These are phyloP conservation scores for slime mould (Dictyostelium discoideum) DNA, from an alignment of 78 protist species.

Conservation along the genomic window DNA sequence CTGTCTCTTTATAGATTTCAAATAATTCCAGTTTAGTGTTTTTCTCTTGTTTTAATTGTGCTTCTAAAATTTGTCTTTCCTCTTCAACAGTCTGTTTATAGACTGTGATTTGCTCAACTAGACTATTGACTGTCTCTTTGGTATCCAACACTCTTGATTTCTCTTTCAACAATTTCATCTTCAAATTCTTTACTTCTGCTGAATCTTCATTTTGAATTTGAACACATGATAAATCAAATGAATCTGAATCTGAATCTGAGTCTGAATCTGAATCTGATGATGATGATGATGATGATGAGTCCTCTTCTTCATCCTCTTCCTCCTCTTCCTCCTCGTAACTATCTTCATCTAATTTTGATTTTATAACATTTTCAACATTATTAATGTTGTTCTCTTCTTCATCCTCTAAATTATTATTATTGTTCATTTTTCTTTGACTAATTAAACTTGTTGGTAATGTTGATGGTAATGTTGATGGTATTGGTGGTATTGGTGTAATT, in stretches of 20 bases:
- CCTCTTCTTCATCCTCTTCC: not conserved
- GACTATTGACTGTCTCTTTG: conserved; percentile 26
- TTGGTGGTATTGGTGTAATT: conserved; percentile 3
- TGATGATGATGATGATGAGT: not conserved
- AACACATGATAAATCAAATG: conserved; percentile 34
- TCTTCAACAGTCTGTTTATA: conserved; percentile 66
- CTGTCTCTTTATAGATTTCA: conserved; percentile 66
- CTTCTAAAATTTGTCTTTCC: conserved; percentile 23
- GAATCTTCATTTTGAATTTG: conserved; percentile 52
- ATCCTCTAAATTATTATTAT: not conserved
- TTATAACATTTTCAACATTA: not conserved
- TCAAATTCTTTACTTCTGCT: conserved; percentile 48
- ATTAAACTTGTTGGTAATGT: conserved; percentile 25
- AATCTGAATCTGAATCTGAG: conserved; percentile 16
- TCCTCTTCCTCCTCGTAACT: not conserved
- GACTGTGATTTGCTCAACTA: conserved; percentile 68
- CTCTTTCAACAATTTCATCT: conserved; percentile 58
- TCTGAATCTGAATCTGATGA: not conserved
- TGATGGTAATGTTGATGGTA: conserved; percentile 12
- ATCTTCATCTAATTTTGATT: not conserved
- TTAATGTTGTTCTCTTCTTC: not conserved
- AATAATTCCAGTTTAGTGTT: conserved; percentile 65
- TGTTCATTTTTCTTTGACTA: conserved; percentile 5
- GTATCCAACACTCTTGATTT: conserved; percentile 57
- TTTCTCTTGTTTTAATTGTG: conserved; percentile 51